Evolutionary conservation across 768 basidiomycete genomes (phyloP).

Genomic region (Psilocybe cyanescens): DNA sequence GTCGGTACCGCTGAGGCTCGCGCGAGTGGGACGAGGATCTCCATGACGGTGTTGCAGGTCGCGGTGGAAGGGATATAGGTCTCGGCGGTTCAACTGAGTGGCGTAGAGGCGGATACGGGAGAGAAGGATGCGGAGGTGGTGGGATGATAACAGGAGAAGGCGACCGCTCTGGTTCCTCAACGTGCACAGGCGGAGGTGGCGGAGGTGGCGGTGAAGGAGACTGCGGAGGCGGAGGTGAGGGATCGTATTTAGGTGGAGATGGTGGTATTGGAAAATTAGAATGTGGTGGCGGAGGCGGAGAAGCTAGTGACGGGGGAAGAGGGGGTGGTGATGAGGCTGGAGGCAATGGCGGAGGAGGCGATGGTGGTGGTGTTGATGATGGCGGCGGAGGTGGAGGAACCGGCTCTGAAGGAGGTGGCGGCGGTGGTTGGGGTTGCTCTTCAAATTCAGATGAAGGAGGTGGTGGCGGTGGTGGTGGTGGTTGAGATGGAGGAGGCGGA

Average conservation of each 20-base stretch:
- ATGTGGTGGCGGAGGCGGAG: conserved; percentile 26
- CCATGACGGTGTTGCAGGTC: conserved; percentile 8
- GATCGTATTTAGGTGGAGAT: conserved; percentile 26
- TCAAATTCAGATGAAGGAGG: conserved; percentile 33
- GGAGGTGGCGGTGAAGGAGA: conserved; percentile 19
- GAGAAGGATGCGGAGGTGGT: conserved; percentile 21
- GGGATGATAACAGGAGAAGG: conserved; percentile 21
- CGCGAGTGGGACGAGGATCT: conserved; percentile 4
- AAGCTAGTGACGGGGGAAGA: conserved; percentile 19
- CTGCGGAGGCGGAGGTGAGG: conserved; percentile 33
- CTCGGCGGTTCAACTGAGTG: conserved; percentile 40
- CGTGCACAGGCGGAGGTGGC: conserved; percentile 17
- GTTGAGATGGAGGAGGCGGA: conserved; percentile 30
- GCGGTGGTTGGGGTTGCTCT: conserved; percentile 31
- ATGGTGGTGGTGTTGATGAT: conserved; percentile 37
- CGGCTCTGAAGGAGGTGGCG: conserved; percentile 33
- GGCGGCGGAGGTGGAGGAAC: conserved; percentile 39
- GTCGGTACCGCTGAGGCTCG: conserved; percentile 1
- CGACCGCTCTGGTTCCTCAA: neutral
- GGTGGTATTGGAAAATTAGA: conserved; percentile 26
- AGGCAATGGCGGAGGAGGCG: conserved; percentile 31
- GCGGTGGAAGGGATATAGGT: conserved; percentile 10
- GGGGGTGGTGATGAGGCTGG: conserved; percentile 29
- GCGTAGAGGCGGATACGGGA: too few relatives aligned
- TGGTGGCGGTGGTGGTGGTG: conserved; percentile 31